phyloP scores from a whole-genome alignment of 305 asterid genomes.

The Fraxinus velutina region DNA sequence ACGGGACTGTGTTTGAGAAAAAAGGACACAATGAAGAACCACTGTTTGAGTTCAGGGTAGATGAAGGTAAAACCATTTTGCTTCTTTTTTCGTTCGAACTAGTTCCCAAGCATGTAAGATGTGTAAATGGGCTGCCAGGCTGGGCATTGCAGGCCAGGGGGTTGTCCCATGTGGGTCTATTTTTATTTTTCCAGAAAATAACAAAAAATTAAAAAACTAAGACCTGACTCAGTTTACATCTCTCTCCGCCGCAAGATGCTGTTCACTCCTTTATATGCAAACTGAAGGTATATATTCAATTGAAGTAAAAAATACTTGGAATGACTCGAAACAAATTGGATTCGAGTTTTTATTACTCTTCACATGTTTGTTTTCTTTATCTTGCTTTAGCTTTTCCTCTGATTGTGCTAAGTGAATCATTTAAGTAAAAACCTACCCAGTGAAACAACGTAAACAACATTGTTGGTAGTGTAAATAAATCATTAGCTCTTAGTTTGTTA shows the following conservation, averaged over 20 bases:
- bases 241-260: background rate
- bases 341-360: background rate
- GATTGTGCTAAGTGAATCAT: background rate
- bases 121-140: background rate
- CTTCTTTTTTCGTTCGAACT: background rate
- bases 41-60: constrained; percentile 66
- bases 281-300: background rate
- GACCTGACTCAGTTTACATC: background rate
- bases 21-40: constrained; percentile 63
- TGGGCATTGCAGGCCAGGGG: background rate
- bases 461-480: background rate
- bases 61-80: constrained; percentile 51
- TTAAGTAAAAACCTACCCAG: background rate
- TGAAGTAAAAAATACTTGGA: background rate
- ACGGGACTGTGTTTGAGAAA: constrained; percentile 61
- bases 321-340: background rate
- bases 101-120: background rate
- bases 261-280: background rate
- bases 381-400: background rate
- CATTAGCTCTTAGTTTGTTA: background rate
- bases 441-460: background rate
- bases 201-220: background rate
- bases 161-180: background rate
- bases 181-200: background rate
- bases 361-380: background rate